These are phyloP conservation scores for Melastoma candidum DNA, from an alignment of 441 rosid species.

Conservation along the genomic window DNA sequence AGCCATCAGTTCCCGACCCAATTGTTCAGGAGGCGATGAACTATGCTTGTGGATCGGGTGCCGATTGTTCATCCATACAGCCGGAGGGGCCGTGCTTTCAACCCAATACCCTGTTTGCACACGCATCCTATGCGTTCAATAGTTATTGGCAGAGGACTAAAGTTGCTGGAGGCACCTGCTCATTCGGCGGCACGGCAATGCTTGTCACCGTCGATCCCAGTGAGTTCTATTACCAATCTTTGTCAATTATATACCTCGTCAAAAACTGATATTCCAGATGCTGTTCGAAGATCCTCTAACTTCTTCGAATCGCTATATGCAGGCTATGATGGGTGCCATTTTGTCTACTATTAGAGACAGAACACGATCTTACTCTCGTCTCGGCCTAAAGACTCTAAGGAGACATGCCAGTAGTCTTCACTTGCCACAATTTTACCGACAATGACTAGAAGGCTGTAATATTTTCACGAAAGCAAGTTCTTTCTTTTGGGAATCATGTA, in stretches of 20 bases:
- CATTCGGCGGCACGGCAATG: slow-evolving; percentile 36
- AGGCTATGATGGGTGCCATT: slow-evolving; percentile 25
- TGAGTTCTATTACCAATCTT: slow-evolving; percentile 7
- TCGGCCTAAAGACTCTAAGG: too few relatives aligned
- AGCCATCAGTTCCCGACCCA: slow-evolving; percentile 32
- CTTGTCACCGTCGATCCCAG: slow-evolving; percentile 33
- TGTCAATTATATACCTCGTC: not conserved
- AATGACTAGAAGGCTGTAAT: too few relatives aligned
- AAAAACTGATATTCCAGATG: too few relatives aligned
- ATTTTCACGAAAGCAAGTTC: too few relatives aligned
- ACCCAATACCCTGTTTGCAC: slow-evolving; percentile 26
- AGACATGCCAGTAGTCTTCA: too few relatives aligned
- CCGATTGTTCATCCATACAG: slow-evolving; percentile 29
- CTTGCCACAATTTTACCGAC: too few relatives aligned
- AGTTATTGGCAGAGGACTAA: slow-evolving; percentile 31
- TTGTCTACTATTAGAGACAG: slow-evolving; percentile 2
- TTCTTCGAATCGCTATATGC: not conserved
- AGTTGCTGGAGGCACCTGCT: slow-evolving; percentile 29
- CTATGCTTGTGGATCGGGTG: slow-evolving; percentile 35
- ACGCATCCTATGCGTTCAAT: slow-evolving; percentile 35
- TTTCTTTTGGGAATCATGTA: too few relatives aligned
- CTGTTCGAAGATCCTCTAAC: not conserved
- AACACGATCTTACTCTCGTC: too few relatives aligned
- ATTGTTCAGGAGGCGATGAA: slow-evolving; percentile 30
- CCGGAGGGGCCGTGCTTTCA: slow-evolving; percentile 21